These are phyloP conservation scores for Lasiodiplodia theobromae DNA, from an alignment of 2,329 filamentous ascomycete species.

Conservation along the genomic window DNA sequence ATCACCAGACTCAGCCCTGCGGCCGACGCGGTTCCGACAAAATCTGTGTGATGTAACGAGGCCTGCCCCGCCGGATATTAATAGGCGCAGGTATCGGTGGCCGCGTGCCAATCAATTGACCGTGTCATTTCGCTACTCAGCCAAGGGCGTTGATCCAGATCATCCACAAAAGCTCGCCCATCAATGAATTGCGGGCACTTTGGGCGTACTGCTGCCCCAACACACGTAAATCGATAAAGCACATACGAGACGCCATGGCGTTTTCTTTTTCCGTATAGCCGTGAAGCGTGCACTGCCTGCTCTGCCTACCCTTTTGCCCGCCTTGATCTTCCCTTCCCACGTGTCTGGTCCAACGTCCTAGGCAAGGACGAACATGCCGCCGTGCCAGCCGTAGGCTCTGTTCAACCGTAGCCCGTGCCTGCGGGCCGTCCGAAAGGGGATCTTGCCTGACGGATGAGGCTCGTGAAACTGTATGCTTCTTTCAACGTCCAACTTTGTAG, in stretches of 20 bases:
- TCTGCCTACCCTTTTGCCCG: background rate
- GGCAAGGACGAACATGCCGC: conserved; percentile 50
- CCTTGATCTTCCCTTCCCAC: conserved; percentile 11
- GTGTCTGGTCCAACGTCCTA: conserved; percentile 2
- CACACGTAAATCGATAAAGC: conserved; percentile 23
- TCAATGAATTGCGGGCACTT: conserved; percentile 17
- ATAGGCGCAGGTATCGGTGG: conserved; percentile 2
- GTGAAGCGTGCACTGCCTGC: background rate
- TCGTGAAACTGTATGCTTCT: conserved; percentile 67
- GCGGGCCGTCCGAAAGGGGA: conserved; percentile 57
- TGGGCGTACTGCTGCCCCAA: conserved; percentile 1
- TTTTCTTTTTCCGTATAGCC: background rate
- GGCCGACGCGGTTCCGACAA: conserved; percentile 11
- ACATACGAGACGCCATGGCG: conserved; percentile 13
- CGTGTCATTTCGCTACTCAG: conserved; percentile 16
- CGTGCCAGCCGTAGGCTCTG: conserved; percentile 60
- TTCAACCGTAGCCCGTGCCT: conserved; percentile 58
- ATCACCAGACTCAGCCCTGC: conserved; percentile 13
- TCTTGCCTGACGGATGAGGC: conserved; percentile 63
- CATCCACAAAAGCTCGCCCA: conserved; percentile 1
- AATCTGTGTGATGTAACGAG: conserved; percentile 18
- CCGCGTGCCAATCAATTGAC: conserved; percentile 8
- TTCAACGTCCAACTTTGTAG: conserved; percentile 50
- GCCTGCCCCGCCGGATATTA: conserved; percentile 18
- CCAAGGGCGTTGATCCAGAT: conserved; percentile 25